These are phyloP conservation scores for Ogataea parapolymorpha DNA, from an alignment of 805 yeast species.

Conservation along the genomic window DNA sequence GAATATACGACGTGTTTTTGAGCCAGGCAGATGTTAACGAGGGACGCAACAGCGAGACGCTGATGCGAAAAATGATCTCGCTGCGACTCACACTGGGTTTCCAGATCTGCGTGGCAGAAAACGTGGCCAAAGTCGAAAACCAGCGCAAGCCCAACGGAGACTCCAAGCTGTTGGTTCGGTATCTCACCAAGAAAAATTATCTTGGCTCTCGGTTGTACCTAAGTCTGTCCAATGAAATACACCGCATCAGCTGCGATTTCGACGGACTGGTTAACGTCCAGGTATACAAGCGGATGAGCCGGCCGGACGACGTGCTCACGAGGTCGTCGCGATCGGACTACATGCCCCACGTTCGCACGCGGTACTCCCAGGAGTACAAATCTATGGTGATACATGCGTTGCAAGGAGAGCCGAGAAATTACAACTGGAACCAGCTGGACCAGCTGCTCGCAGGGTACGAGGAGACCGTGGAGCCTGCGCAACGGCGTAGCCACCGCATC, in stretches of 20 bases:
- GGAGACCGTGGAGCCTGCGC: slow-evolving; percentile 58
- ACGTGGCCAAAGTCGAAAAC: slow-evolving; percentile 63
- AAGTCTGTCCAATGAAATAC: slow-evolving; percentile 79
- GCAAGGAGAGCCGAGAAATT: slow-evolving; percentile 47
- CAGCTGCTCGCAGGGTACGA: slow-evolving; percentile 90
- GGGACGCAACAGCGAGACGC: slow-evolving; percentile 51
- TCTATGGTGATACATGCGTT: slow-evolving; percentile 55
- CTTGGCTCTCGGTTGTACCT: slow-evolving; percentile 67
- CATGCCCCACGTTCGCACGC: slow-evolving; percentile 63
- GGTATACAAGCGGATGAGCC: slow-evolving; percentile 48
- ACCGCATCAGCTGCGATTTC: slow-evolving; percentile 71
- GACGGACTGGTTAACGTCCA: slow-evolving; percentile 77
- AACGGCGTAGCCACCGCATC: slow-evolving; percentile 57
- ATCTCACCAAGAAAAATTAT: slow-evolving; percentile 45
- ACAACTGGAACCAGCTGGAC: slow-evolving; percentile 91
- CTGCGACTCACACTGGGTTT: slow-evolving; percentile 81
- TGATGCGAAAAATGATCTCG: slow-evolving; percentile 85
- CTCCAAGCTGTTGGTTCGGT: slow-evolving; percentile 50
- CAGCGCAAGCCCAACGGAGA: slow-evolving; percentile 54
- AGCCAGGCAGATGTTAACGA: slow-evolving; percentile 54
- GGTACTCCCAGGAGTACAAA: slow-evolving; percentile 68
- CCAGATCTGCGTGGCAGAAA: slow-evolving; percentile 78
- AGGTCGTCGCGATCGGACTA: slow-evolving; percentile 31
- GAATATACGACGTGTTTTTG: slow-evolving; percentile 75
- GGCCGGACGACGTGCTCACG: slow-evolving; percentile 30